These are phyloP conservation scores for Ochetophila trinervis DNA, from an alignment of 306 rosid genomes.

Conservation along the genomic window DNA sequence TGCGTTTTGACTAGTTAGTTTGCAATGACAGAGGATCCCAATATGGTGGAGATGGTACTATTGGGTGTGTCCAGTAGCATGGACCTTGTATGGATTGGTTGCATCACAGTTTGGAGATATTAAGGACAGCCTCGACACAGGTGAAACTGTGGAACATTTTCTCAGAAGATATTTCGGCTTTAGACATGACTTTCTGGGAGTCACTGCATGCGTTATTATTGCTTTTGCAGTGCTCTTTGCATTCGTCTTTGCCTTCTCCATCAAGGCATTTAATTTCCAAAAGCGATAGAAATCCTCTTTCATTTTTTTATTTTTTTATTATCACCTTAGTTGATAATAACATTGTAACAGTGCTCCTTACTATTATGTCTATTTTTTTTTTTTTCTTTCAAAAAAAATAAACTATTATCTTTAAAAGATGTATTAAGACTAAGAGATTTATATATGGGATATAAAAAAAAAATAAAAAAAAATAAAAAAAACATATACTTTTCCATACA, in stretches of 20 bases:
- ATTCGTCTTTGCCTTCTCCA: constrained; percentile 35
- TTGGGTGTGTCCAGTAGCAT: constrained; percentile 65
- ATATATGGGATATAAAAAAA: too few relatives aligned
- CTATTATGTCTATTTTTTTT: too few relatives aligned
- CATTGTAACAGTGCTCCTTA: too few relatives aligned
- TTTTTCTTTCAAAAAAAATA: too few relatives aligned
- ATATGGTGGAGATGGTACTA: constrained; percentile 87
- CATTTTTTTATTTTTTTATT: too few relatives aligned
- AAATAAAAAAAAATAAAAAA: too few relatives aligned
- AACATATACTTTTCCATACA: too few relatives aligned
- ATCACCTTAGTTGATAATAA: too few relatives aligned
- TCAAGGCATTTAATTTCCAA: constrained; percentile 39
- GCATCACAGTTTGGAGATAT: constrained; percentile 55
- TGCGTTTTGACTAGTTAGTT: neutral
- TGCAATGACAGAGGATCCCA: constrained; percentile 52
- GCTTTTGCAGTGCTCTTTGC: constrained; percentile 33
- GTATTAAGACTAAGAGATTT: too few relatives aligned
- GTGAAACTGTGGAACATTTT: constrained; percentile 24
- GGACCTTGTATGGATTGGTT: constrained; percentile 64
- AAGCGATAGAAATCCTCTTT: constrained; percentile 20
- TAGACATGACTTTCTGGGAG: constrained; percentile 36
- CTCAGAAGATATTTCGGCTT: constrained; percentile 30
- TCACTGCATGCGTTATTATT: constrained; percentile 26
- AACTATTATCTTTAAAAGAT: too few relatives aligned
- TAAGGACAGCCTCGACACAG: neutral